Evolutionary conservation across 1,284 basidiomycete genomes (phyloP), one percentile per base, ranked within the genome.

Genomic region (Lignosus rhinocerotis): DNA sequence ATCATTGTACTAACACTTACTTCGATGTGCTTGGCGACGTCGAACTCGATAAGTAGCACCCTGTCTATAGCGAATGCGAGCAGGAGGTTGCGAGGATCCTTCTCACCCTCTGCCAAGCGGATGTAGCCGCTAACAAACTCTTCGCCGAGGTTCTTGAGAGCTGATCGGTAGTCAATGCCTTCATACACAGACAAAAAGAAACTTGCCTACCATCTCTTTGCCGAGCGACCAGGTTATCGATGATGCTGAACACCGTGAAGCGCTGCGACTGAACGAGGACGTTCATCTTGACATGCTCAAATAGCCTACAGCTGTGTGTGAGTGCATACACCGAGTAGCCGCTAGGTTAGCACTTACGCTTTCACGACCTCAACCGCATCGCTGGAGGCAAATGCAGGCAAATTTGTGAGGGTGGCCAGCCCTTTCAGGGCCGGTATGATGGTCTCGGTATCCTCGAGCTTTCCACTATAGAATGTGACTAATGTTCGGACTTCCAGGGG

Each of bases 11-110:
- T 6, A 30, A 8, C 17, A 67, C 83, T 63, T 68, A 94, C 94
- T 76, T 98, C 94, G 30, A 94, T 78, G 67, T 86, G 79, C 44
- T 81, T 74, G 44, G 81, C 74, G 56, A 93, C 84, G 61, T 96
- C 87, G 69, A 98, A 98, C 66, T 98, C 94, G 38, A 93, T 84
- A 7, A 96, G 74, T 30, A 99, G 82, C 3, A 95, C 90, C 19
- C 86, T 83, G 58, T 87, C 90, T 58, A 99, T 92, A 12, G 90
- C 87, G 72, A 99, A 99, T 4, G 93, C 90, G 8, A 96, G 73
- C 64, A 98, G 81, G 7, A 99, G 80, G 74, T 99, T 99, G 31
- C 97, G 82, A 25, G 97, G 97, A 72, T 99, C 97, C 71, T 99
- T 99, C 75, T 99, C 97, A 25, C 96, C 96, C 58, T 96, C 90